Conservation (phyloP, 805 yeast genomes). For the Candida oleophila region DNA sequence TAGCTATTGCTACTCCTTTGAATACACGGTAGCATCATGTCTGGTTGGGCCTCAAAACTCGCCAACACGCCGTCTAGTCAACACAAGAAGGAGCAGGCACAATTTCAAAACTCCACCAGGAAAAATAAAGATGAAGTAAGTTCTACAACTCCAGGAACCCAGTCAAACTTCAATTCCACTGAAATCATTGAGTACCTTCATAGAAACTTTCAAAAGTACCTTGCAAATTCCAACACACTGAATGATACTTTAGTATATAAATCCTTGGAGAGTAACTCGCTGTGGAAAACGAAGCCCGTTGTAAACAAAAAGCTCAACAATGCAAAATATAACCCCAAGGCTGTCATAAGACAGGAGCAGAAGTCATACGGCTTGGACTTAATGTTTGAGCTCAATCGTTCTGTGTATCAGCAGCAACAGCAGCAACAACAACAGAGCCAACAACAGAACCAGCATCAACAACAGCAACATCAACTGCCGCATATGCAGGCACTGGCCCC, state of each 20-base stretch:
- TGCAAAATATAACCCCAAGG: slow-evolving; percentile 10
- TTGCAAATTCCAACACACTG: slow-evolving; percentile 16
- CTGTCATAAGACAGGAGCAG: slow-evolving; percentile 10
- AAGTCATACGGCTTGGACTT: slow-evolving; percentile 14
- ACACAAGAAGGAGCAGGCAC: slow-evolving; percentile 1
- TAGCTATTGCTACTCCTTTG: too few relatives aligned
- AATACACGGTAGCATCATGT: too few relatives aligned
- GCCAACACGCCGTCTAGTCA: slow-evolving; percentile 4
- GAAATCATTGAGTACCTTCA: slow-evolving; percentile 20
- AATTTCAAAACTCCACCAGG: not conserved
- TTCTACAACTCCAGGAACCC: too few relatives aligned
- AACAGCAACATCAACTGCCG: not conserved
- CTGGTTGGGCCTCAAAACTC: slow-evolving; percentile 18
- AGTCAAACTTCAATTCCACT: slow-evolving; percentile 13
- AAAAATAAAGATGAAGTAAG: not conserved
- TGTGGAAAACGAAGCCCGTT: slow-evolving; percentile 16
- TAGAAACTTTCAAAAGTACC: slow-evolving; percentile 14
- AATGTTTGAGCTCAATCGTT: slow-evolving; percentile 18
- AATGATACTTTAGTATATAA: slow-evolving; percentile 20
- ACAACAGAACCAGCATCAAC: not conserved
- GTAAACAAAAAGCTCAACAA: slow-evolving; percentile 1
- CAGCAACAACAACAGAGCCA: not conserved
- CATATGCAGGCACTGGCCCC: not conserved
- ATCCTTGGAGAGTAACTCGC: slow-evolving; percentile 22
- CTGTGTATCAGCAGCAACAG: slow-evolving; percentile 15